Conservation (phyloP, 2,329 filamentous ascomycete species). For the Elsinoe ampelina region DNA sequence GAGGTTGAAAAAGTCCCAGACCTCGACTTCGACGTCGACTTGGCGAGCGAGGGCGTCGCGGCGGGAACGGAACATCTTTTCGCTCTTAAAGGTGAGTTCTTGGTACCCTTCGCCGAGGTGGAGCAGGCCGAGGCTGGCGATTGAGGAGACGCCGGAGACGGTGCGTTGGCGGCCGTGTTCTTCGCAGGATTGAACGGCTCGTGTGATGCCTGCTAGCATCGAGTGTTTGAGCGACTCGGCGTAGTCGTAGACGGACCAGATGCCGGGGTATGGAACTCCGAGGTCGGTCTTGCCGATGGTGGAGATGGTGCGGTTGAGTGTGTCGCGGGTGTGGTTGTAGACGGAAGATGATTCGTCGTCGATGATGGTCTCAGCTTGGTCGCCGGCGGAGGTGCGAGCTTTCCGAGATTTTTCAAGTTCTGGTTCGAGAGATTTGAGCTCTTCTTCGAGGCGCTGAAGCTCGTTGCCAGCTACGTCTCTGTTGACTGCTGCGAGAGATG, state of each 20-base stretch:
- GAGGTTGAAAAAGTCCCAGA: slow-evolving; percentile 90
- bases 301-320: slow-evolving; percentile 64
- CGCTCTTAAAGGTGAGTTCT: slow-evolving; percentile 77
- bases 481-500: slow-evolving; percentile 77
- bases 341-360: slow-evolving; percentile 79
- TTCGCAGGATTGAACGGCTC: slow-evolving; percentile 70
- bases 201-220: slow-evolving; percentile 80
- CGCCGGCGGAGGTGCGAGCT: slow-evolving; percentile 67
- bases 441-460: slow-evolving; percentile 69
- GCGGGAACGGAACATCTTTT: slow-evolving; percentile 87
- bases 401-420: slow-evolving; percentile 75
- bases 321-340: slow-evolving; percentile 71
- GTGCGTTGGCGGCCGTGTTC: slow-evolving; percentile 73
- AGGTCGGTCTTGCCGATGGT: slow-evolving; percentile 68
- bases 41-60: slow-evolving; percentile 73
- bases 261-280: slow-evolving; percentile 75
- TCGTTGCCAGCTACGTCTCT: slow-evolving; percentile 77
- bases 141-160: slow-evolving; percentile 69
- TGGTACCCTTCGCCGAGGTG: slow-evolving; percentile 84
- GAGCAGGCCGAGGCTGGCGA: slow-evolving; percentile 78
- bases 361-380: slow-evolving; percentile 71
- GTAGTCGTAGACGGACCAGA: slow-evolving; percentile 79
- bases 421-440: slow-evolving; percentile 75
- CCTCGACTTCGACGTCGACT: slow-evolving; percentile 76
- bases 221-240: slow-evolving; percentile 87